A percentile compares a stretch with the other conserved stretches of the same genome.
phyloP scores from a whole-genome alignment of 2,329 filamentous ascomycete genomes.

The Aspergillus sojae region DNA sequence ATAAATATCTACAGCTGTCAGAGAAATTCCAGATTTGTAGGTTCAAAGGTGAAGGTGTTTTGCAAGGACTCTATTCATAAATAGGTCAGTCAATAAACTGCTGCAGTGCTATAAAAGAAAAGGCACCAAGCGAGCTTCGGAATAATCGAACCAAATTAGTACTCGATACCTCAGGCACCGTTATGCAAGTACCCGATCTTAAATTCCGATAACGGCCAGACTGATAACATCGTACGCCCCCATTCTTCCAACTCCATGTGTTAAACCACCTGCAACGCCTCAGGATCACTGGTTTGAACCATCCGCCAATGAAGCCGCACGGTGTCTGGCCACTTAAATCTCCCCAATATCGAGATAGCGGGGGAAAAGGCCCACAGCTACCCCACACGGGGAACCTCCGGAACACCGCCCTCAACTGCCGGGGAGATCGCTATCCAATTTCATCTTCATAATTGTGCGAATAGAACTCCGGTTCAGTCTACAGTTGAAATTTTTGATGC shows the following conservation, averaged over 20 bases:
- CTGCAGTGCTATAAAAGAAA: neutral
- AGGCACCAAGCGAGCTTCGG: neutral
- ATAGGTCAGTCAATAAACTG: neutral
- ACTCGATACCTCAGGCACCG: neutral
- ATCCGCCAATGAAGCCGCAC: neutral
- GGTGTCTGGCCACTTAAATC: neutral
- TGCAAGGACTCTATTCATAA: neutral
- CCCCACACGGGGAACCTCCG: slow-evolving; percentile 15
- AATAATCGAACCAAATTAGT: neutral
- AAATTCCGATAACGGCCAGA: neutral
- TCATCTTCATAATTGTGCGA: neutral
- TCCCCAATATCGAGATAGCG: slow-evolving; percentile 14
- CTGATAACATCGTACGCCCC: neutral
- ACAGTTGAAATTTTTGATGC: slow-evolving; percentile 1
- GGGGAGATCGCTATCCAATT: slow-evolving; percentile 10
- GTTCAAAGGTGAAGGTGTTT: neutral
- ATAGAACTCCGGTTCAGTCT: neutral
- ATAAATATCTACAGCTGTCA: neutral
- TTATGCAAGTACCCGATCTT: neutral
- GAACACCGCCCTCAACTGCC: slow-evolving; percentile 29
- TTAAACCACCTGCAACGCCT: neutral
- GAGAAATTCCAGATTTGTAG: neutral
- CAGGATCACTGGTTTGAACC: neutral
- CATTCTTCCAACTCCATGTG: neutral
- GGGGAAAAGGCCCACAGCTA: slow-evolving; percentile 22